Base-by-base conservation (phyloP, 1,139 yeast genomes). In the Protomyces pachydermus region DNA sequence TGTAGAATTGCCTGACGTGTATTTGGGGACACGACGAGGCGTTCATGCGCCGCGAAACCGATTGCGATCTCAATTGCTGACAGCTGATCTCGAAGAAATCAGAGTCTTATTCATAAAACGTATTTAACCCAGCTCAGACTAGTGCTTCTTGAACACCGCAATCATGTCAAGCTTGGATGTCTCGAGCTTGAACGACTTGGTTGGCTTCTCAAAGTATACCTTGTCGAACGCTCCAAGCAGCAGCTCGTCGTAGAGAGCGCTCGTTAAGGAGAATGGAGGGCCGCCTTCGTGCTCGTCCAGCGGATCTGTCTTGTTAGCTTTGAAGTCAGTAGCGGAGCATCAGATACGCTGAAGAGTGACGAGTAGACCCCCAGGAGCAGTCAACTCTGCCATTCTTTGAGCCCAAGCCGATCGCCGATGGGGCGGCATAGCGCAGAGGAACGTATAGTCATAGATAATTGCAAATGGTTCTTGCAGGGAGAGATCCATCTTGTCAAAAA, bases 211-310 rank as follows among this genome's bases (percentile, higher is more conserved):
- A 10, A 53, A 34, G 28, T 34, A 28, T 9, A 53, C 23, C 46
- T 38, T 53, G 14, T n/a, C 45, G 20, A 53, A 53, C 10, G n/a
- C n/a, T n/a, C 34, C 16, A n/a, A 16, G 23, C 23, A 53, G 28
- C 34, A 54, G 51, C 38, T 39, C 52, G 12, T 54, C 58, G 23
- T 54, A 54, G 38, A 54, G 39, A n/a, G 34, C 51, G 28, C 25
- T 23, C 35, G 58, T 16, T 6, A 54, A 20, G 9, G 58, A 23
- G n/a, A 38, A 54, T 8, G 58, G 58, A 3, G 58, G 58, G 3
- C 58, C 58, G n/a, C 58, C 58, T 8, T 25, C 35, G 25, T 54
- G 58, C n/a, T 28, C 42, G 52, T 54, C 58, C 20, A 53, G 32
- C n/a, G 56, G 56, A 53, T 34, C 53, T 50, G 23, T 28, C 16